Conservation (phyloP, 441 rosid genomes). For the Erodium moschatum region DNA sequence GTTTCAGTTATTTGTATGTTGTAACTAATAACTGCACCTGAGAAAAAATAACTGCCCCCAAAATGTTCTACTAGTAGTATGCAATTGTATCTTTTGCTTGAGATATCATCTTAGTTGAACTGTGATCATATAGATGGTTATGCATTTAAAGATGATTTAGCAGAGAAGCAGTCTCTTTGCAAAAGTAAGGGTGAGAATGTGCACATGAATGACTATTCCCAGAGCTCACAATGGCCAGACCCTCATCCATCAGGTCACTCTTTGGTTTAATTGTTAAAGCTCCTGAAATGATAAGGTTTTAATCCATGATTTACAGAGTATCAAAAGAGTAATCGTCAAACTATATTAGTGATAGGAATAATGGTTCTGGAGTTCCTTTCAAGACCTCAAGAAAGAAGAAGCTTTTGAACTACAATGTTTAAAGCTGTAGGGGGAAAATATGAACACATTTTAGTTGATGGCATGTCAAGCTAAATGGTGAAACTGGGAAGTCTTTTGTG, state of each 20-base stretch:
- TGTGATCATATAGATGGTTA: background rate
- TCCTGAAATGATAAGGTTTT: background rate
- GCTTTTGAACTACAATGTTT: background rate
- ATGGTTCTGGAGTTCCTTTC: background rate
- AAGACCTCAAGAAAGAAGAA: background rate
- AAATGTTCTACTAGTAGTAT: background rate
- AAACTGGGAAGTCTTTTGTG: background rate
- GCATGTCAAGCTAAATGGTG: slow-evolving; percentile 1
- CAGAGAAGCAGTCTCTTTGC: background rate
- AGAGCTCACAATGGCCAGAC: background rate
- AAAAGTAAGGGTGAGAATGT: background rate
- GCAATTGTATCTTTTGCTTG: background rate
- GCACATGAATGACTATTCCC: background rate
- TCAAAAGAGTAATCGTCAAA: background rate
- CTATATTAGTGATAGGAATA: background rate
- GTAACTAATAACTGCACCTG: background rate
- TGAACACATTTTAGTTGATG: background rate
- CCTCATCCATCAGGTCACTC: background rate
- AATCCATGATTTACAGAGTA: background rate
- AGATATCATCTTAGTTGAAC: slow-evolving; percentile 1
- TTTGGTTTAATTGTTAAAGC: background rate
- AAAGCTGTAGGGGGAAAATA: background rate
- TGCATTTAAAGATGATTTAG: background rate
- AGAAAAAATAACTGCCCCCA: background rate
- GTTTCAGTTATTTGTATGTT: slow-evolving; percentile 7